Conservation (phyloP, 768 basidiomycete genomes). For the Suillus placidus region DNA sequence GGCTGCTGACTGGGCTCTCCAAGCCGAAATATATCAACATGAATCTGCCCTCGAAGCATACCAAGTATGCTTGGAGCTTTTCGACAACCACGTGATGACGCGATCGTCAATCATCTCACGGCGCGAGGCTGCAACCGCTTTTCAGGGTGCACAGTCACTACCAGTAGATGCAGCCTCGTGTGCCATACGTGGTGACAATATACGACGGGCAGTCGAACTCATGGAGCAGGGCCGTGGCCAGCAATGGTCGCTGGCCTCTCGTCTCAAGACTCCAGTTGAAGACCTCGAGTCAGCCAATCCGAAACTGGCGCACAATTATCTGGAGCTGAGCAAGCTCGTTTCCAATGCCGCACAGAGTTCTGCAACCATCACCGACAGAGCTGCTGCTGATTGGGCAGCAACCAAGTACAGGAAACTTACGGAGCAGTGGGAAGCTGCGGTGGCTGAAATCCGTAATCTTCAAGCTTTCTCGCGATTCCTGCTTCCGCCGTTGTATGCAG, state of each 20-base stretch:
- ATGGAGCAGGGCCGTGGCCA: slow-evolving; percentile 23
- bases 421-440: background rate
- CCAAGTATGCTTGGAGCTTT: no score
- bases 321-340: background rate
- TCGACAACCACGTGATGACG: no score
- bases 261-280: slow-evolving; percentile 22
- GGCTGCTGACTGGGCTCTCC: no score
- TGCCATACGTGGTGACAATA: slow-evolving; percentile 16
- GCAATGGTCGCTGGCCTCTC: slow-evolving; percentile 31
- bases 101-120: background rate
- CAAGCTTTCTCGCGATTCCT: background rate
- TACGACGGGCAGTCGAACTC: slow-evolving; percentile 25
- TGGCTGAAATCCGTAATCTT: background rate
- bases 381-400: background rate
- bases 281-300: background rate
- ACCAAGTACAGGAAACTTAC: background rate
- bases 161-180: slow-evolving; percentile 11
- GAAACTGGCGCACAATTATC: background rate
- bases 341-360: background rate
- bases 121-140: background rate
- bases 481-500: background rate
- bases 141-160: background rate
- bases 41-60: no score
- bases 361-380: background rate
- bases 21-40: no score